A percentile compares a stretch with the other conserved stretches of the same genome.
These are phyloP conservation scores for Limnanthes douglasii DNA, from an alignment of 345 rosid species.

Conservation along the genomic window DNA sequence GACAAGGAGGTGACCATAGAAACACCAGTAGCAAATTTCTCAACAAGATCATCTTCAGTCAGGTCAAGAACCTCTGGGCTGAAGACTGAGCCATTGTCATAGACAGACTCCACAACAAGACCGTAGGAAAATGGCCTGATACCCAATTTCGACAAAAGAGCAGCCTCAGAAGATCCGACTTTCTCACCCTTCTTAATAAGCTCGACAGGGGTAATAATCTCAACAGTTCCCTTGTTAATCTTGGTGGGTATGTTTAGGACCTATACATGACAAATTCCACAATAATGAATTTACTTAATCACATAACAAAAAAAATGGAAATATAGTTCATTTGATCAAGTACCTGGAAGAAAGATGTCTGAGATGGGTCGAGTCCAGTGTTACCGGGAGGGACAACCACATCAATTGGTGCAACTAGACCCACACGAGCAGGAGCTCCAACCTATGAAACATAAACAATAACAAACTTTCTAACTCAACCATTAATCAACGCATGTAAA, in stretches of 20 bases:
- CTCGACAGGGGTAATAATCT: conserved; percentile 88
- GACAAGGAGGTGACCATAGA: conserved; percentile 58
- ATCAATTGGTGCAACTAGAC: conserved; percentile 84
- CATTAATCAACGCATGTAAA: background rate
- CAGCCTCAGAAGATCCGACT: conserved; percentile 96
- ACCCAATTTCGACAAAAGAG: conserved; percentile 76
- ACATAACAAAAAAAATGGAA: background rate
- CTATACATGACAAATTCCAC: conserved; percentile 9
- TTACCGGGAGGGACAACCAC: conserved; percentile 94
- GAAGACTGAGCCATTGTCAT: conserved; percentile 80
- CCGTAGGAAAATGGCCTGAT: conserved; percentile 94
- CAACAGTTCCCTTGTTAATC: conserved; percentile 98
- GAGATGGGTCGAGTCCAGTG: conserved; percentile 94
- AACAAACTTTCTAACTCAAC: background rate
- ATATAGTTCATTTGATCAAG: background rate
- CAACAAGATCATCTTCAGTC: conserved; percentile 65
- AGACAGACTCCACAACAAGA: conserved; percentile 53
- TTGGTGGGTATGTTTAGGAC: conserved; percentile 94
- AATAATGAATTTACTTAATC: background rate
- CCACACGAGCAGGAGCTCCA: conserved; percentile 99
- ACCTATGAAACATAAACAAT: conserved; percentile 23
- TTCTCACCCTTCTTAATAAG: conserved; percentile 93
- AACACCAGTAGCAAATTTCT: conserved; percentile 67
- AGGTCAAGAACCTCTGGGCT: conserved; percentile 78
- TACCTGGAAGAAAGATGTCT: conserved; percentile 94